These are phyloP conservation scores for Fusarium hainanense DNA, from an alignment of 2,329 filamentous ascomycete genomes.

Conservation along the genomic window DNA sequence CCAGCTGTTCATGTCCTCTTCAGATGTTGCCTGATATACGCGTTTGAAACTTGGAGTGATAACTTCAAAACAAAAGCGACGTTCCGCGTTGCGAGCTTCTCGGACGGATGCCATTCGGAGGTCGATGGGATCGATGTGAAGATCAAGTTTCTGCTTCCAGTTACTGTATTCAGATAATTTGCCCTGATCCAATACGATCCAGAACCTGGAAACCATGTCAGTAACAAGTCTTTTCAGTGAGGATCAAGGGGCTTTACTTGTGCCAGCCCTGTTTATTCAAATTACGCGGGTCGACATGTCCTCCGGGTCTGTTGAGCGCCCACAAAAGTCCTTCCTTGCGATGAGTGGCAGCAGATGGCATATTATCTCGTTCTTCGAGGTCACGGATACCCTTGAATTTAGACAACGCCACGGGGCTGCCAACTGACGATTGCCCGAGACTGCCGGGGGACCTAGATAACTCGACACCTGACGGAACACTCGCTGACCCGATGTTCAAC, in stretches of 20 bases:
- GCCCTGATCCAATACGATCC: conserved; percentile 97
- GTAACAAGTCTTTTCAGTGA: neutral
- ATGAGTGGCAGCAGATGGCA: conserved; percentile 65
- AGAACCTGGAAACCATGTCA: conserved; percentile 73
- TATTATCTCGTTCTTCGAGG: conserved; percentile 83
- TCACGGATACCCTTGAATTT: conserved; percentile 94
- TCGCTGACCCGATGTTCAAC: conserved; percentile 58
- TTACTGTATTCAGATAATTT: conserved; percentile 98
- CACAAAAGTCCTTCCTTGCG: conserved; percentile 94
- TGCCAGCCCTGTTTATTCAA: conserved; percentile 99
- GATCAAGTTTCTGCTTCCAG: conserved; percentile 96
- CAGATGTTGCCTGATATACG: conserved; percentile 96
- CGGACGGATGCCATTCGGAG: conserved; percentile 95
- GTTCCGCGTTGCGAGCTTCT: conserved; percentile 92
- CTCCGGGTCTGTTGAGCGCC: conserved; percentile 92
- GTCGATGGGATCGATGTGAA: conserved; percentile 98
- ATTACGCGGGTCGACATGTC: conserved; percentile 93
- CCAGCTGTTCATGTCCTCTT: conserved; percentile 98
- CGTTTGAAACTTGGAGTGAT: conserved; percentile 96
- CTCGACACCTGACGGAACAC: conserved; percentile 52
- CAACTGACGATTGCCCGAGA: conserved; percentile 57
- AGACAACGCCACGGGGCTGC: conserved; percentile 63
- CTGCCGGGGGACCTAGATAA: conserved; percentile 69
- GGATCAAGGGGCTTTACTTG: conserved; percentile 73
- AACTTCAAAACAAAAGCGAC: conserved; percentile 97